Percentiles rank a stretch among this genome's conserved stretches.
Conservation (phyloP, 2,329 filamentous ascomycete genomes). For the Sporothrix brunneoviolacea region DNA sequence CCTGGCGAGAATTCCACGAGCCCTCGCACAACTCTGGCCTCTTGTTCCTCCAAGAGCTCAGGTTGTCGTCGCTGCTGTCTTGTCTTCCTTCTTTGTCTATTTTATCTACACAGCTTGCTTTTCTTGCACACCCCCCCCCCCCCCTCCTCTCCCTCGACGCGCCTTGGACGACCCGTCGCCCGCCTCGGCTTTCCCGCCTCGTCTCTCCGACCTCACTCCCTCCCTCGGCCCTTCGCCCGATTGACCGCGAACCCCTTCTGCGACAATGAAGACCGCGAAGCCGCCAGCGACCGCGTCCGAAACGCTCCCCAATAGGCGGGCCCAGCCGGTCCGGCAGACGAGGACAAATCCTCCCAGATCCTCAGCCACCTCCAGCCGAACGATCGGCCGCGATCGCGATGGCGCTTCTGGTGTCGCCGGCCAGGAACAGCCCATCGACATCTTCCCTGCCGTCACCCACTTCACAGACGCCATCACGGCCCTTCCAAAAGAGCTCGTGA, state of each 20-base stretch:
- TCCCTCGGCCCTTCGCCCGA: not conserved
- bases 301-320: conserved; percentile 34
- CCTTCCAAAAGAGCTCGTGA: conserved; percentile 87
- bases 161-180: not conserved
- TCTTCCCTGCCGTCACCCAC: conserved; percentile 60
- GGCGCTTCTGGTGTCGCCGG: conserved; percentile 37
- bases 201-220: not conserved
- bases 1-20: too few species aligned
- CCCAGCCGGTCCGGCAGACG: conserved; percentile 22
- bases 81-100: too few species aligned
- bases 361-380: conserved; percentile 38
- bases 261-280: conserved; percentile 51
- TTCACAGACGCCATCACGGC: conserved; percentile 91
- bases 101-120: too few species aligned
- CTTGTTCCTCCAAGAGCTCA: too few species aligned
- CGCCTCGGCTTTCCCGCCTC: not conserved
- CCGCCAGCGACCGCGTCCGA: conserved; percentile 34
- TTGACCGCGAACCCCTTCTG: not conserved
- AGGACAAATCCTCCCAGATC: conserved; percentile 53
- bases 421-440: conserved; percentile 56
- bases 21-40: too few species aligned
- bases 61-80: too few species aligned
- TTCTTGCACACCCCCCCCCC: too few species aligned
- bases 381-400: conserved; percentile 26
- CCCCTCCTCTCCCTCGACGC: not conserved